Evolutionary conservation across 23 red algal species (phyloP), one percentile per base, ranked within the genome.

Genomic region (Gracilaria domingensis): DNA sequence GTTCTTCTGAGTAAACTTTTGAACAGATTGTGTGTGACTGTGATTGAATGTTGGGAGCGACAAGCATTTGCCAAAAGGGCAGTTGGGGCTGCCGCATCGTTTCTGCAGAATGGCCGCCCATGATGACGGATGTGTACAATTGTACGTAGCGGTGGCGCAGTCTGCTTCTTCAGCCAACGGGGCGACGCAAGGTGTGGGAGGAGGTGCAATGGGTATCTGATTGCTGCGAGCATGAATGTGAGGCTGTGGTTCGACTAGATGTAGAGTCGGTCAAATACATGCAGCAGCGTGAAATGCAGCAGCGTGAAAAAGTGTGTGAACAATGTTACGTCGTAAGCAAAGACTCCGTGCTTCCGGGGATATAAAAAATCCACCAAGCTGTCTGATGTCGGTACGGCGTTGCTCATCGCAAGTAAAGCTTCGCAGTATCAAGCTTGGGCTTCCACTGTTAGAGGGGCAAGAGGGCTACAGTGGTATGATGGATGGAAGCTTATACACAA

Each of bases 1-100:
- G 90, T 96, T 93, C 81, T 96, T 96, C 45, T 66, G 84, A 87
- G 42, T 73, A 77, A 64, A 82, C 25, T 23, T 35, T 36, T 71
- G 81, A 18, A 69, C 81, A 85, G 2, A 62, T 59, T 8, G 55
- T 59, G 59, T 30, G 24, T 24, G 24, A 18, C 1, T 29, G 59
- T 29, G 59, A 62, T 58, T 18, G 18, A n/a, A 58, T 58, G 54
- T 45, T 45, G 42, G 42, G 42, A 45, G 42, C 42, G 11, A 11
- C 55, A 59, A 59, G 55, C 7, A 24, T 0, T 12, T 30, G 59
- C 8, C 32, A 32, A 28, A 32, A 17, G 59, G 59, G 8, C n/a
- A 64, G 59, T 64, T 17, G 32, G 17, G 1, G 51, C 8, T 55
- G 14, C 9, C 17, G 51, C 51, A 55, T 16, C 51, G 18, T 14